Evolutionary conservation across 805 yeast species (phyloP), one percentile per base, ranked within the genome.

Genomic region (Saturnispora halmiae): DNA sequence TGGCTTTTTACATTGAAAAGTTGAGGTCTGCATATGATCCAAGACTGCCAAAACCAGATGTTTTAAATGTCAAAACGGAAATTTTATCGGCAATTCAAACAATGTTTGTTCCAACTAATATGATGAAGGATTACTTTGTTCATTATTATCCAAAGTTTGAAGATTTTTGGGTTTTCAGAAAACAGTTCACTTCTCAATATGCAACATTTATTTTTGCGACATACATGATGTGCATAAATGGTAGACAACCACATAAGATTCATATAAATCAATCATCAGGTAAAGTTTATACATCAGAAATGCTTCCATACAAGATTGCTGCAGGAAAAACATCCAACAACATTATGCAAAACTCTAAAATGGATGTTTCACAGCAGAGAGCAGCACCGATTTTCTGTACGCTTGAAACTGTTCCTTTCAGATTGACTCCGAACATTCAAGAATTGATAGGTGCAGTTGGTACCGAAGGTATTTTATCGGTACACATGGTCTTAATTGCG

Each of bases 121-220:
- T 90, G 26, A 67, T 90, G 67, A 78, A 78, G 54, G 83, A 83
- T 49, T 82, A 83, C 58, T 92, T 87, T 55, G 59, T 79, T 42
- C 70, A 68, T 6, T 64, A 78, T 31, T 92, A 79, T 60, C 71
- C 80, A 10, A 73, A 77, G 44, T 94, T 81, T 58, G 96, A 83
- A 59, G 96, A 90, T 54, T 92, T 90, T 69, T 92, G 98, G 98
- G 64, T 90, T 39, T 92, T 94, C 78, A 75, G 97, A 47, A 86
- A 87, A 53, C 96, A 88, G 55, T 94, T 92, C 56, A 77, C 96
- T 4, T 80, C 94, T 21, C 95, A 88, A 60, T 92, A 90, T 62
- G 96, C 96, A 4, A 79, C 95, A 0, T 82, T 92, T 52, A 77
- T 86, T 33, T 90, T 90, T 60, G 79, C 88, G 71, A 84, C 97